These are phyloP conservation scores for Ilex aquifolium DNA, from an alignment of 257 asterid species.

Conservation along the genomic window DNA sequence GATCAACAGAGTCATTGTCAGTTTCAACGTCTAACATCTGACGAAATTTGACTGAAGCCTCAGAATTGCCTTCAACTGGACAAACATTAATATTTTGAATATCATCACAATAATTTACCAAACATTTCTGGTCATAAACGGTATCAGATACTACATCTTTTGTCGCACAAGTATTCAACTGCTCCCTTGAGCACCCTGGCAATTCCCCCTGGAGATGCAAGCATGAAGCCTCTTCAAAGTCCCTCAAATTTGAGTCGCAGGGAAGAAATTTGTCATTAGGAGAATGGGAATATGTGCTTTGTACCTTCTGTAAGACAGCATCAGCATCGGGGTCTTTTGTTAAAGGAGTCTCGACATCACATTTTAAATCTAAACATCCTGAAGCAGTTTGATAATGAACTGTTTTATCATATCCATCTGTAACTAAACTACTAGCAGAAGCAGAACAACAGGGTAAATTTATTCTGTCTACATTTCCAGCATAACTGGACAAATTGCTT, in stretches of 20 bases:
- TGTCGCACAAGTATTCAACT: conserved; percentile 15
- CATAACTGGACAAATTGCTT: conserved; percentile 11
- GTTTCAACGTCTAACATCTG: conserved; percentile 22
- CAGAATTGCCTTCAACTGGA: neutral
- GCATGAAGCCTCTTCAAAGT: conserved; percentile 24
- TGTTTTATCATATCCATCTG: neutral
- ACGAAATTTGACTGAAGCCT: neutral
- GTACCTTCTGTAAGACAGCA: conserved; percentile 23
- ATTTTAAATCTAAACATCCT: conserved; percentile 24
- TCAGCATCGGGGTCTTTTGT: conserved; percentile 23
- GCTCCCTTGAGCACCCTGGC: conserved; percentile 32
- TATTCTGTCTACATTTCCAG: conserved; percentile 13
- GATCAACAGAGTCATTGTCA: conserved; percentile 28
- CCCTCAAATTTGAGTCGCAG: conserved; percentile 15
- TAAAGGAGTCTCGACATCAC: conserved; percentile 19
- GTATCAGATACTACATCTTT: neutral
- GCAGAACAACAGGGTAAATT: conserved; percentile 17
- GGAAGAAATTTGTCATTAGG: conserved; percentile 19
- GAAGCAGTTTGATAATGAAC: conserved; percentile 14
- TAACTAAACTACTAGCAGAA: conserved; percentile 1
- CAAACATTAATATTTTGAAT: neutral
- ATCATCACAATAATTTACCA: neutral
- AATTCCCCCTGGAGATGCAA: conserved; percentile 18
- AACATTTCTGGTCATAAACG: neutral
- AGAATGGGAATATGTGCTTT: conserved; percentile 21